phyloP scores from a whole-genome alignment of 352 stramenopile species.

The Pythium scleroteichum region DNA sequence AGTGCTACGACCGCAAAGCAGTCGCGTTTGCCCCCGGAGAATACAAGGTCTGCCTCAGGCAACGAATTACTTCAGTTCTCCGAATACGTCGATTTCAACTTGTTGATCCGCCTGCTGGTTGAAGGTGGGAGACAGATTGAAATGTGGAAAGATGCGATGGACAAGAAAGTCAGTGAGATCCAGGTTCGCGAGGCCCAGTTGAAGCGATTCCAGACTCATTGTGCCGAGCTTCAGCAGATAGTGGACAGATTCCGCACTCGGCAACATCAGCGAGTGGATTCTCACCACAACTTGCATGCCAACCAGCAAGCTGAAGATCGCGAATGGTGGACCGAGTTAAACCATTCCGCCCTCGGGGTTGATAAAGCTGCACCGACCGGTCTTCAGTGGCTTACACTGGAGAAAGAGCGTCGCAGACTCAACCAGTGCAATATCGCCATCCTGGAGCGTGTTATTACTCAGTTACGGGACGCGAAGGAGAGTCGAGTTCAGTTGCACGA shows the following conservation, averaged over 20 bases:
- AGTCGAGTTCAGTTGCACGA: slow-evolving; percentile 8
- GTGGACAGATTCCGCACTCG: slow-evolving; percentile 25
- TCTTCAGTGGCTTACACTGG: slow-evolving; percentile 1
- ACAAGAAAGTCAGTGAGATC: slow-evolving; percentile 49
- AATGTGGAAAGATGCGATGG: slow-evolving; percentile 45
- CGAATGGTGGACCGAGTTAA: slow-evolving; percentile 1
- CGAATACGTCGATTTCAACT: slow-evolving; percentile 3
- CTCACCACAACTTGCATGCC: background rate
- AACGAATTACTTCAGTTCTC: background rate
- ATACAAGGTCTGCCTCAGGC: too few relatives aligned
- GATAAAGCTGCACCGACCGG: background rate
- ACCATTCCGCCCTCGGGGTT: background rate
- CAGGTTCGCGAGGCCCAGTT: slow-evolving; percentile 44
- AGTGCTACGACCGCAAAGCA: background rate
- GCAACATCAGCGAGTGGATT: background rate
- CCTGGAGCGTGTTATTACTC: slow-evolving; percentile 20
- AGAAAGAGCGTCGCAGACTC: slow-evolving; percentile 18
- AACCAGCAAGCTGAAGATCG: background rate
- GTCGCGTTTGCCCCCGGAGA: too few relatives aligned
- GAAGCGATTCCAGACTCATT: slow-evolving; percentile 39
- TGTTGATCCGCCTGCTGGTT: slow-evolving; percentile 14
- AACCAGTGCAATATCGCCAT: slow-evolving; percentile 24
- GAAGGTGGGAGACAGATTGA: slow-evolving; percentile 51
- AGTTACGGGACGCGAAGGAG: slow-evolving; percentile 19
- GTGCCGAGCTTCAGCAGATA: slow-evolving; percentile 47